phyloP scores from a whole-genome alignment of 805 yeast genomes.

The Nakazawaea peltata region DNA sequence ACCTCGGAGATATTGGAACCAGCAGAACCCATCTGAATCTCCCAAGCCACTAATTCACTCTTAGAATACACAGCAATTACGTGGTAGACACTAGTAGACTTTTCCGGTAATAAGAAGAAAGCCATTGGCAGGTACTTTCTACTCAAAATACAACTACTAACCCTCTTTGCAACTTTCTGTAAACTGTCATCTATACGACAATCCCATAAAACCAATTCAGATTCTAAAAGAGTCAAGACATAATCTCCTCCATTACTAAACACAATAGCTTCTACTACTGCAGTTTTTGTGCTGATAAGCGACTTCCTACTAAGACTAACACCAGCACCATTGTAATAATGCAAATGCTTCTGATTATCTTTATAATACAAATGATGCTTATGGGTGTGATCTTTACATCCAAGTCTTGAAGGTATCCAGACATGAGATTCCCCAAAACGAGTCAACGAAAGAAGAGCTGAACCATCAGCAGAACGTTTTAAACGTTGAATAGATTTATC shows the following conservation, averaged over 20 bases:
- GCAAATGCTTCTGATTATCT: constrained; percentile 4
- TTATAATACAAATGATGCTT: background rate
- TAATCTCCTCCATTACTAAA: constrained; percentile 34
- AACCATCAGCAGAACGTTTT: constrained; percentile 60
- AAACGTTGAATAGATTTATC: constrained; percentile 67
- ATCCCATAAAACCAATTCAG: constrained; percentile 51
- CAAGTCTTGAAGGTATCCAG: constrained; percentile 41
- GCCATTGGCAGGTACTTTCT: constrained; percentile 14
- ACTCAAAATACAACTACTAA: background rate
- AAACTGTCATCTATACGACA: constrained; percentile 26
- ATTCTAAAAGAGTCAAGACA: constrained; percentile 37
- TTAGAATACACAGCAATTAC: constrained; percentile 42
- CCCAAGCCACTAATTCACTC: constrained; percentile 33
- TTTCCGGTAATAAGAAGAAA: constrained; percentile 28
- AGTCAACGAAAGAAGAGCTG: constrained; percentile 48
- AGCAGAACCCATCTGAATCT: constrained; percentile 15
- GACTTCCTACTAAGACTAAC: constrained; percentile 27
- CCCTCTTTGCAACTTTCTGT: constrained; percentile 16
- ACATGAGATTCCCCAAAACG: constrained; percentile 55
- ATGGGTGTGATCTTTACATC: constrained; percentile 3
- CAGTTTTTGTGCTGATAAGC: constrained; percentile 31
- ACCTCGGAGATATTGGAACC: constrained; percentile 19
- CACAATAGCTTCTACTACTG: constrained; percentile 40
- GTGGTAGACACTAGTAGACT: constrained; percentile 25
- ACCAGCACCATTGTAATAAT: constrained; percentile 5